phyloP scores from a whole-genome alignment of 1,139 yeast species.

The Lodderomyces theae region DNA sequence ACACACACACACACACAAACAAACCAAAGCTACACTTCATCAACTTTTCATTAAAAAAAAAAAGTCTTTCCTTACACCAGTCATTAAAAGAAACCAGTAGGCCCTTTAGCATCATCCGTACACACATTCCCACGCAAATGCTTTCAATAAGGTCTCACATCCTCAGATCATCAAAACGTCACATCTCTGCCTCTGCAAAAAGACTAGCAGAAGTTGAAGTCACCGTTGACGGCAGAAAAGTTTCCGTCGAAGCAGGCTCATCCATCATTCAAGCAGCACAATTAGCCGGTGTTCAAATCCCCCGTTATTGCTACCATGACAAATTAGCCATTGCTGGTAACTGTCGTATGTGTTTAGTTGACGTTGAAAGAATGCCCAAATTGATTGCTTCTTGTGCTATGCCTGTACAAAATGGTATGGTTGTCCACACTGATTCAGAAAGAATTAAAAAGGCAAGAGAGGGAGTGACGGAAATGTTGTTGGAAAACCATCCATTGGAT shows the following conservation, averaged over 20 bases:
- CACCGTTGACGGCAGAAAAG: conserved; percentile 75
- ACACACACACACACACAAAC: no score
- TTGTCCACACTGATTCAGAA: conserved; percentile 76
- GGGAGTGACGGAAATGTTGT: conserved; percentile 85
- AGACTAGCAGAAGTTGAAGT: conserved; percentile 62
- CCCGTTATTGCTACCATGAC: conserved; percentile 90
- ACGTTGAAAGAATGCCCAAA: conserved; percentile 86
- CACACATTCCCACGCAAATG: conserved; percentile 9
- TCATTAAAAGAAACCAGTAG: no score
- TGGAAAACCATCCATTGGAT: conserved; percentile 88
- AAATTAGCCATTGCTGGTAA: conserved; percentile 92
- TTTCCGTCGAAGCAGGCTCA: conserved; percentile 80
- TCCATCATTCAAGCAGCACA: conserved; percentile 91
- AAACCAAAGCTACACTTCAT: no score
- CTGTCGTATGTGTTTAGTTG: conserved; percentile 93
- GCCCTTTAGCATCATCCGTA: no score
- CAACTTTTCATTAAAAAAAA: no score
- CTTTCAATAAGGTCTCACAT: conserved; percentile 22
- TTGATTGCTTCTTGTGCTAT: conserved; percentile 89
- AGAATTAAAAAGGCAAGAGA: conserved; percentile 84
- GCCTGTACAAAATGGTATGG: conserved; percentile 90
- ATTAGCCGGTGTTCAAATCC: conserved; percentile 84
- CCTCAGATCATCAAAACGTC: conserved; percentile 29
- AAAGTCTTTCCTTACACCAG: no score
- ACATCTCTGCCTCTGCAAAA: conserved; percentile 27